A percentile compares a stretch with the other conserved stretches of the same genome.
Conservation (phyloP, 805 yeast genomes). For the Candida piceae region DNA sequence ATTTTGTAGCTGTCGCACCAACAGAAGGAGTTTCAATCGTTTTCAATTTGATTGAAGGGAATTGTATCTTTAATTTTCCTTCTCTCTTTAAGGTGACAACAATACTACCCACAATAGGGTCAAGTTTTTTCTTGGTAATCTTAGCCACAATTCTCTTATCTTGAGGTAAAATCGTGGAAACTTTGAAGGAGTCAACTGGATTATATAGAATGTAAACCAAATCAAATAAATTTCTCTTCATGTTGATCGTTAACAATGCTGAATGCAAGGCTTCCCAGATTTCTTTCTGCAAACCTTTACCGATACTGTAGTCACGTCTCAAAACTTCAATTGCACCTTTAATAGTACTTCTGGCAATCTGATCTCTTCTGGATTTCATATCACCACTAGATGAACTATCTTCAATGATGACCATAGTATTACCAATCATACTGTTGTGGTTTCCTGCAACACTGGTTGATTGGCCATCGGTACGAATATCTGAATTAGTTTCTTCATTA, state of each 20-base stretch:
- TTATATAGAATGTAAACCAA: conserved; percentile 61
- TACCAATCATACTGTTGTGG: conserved; percentile 13
- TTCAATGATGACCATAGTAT: conserved; percentile 50
- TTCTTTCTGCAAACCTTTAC: conserved; percentile 49
- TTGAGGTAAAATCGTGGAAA: conserved; percentile 61
- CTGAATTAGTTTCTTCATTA: conserved; percentile 1
- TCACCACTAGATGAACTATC: conserved; percentile 39
- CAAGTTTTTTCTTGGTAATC: conserved; percentile 24
- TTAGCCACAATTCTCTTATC: conserved; percentile 62
- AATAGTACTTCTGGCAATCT: conserved; percentile 57
- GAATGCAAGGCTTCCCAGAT: conserved; percentile 71
- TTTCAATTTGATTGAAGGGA: conserved; percentile 31
- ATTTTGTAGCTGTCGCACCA: conserved; percentile 5
- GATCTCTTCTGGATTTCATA: conserved; percentile 54
- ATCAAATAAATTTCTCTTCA: conserved; percentile 59
- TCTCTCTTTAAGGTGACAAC: conserved; percentile 48
- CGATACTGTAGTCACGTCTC: conserved; percentile 53
- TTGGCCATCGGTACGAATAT: no score
- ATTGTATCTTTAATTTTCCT: conserved; percentile 50
- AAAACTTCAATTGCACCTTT: conserved; percentile 63
- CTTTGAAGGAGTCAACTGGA: conserved; percentile 55
- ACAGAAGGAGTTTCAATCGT: conserved; percentile 9
- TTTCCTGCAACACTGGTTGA: neutral
- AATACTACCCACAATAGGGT: conserved; percentile 37
- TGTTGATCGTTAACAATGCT: conserved; percentile 51